Base-by-base conservation (phyloP, 345 rosid genomes). In the Sapria himalayana region DNA sequence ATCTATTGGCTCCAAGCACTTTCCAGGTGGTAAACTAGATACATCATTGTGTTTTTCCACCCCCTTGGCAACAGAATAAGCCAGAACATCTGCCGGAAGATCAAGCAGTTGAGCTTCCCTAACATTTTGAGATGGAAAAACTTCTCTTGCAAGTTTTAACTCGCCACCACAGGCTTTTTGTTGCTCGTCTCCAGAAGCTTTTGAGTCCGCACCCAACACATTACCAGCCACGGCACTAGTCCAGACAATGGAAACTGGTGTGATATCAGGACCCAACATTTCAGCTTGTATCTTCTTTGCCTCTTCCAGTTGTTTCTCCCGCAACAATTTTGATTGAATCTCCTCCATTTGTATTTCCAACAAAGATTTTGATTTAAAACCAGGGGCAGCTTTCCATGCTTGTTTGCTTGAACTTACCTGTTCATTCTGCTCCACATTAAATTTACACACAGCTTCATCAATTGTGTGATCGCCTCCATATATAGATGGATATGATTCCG, bases 351-450 rank as follows among this genome's bases (percentile, higher is more conserved):
- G 99, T 65, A 91, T 91, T 66, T 91, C 99, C 63, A 91, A 58
- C 51, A 91, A 57, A 20, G 99, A 84, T 70, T 74, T 91, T 10
- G 92, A 71, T 66, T 71, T 91, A 67, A 77, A 71, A 56, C 95
- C 93, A 35, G 92, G 93, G 55, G 99, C 93, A 71, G 86, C 81
- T 65, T 75, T 84, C 99, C 99, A 91, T 42, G 86, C 93, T 39
- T 79, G 56, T 40, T 66, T 71, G 21, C 53, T 66, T 2, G 69
- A 45, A 40, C 56, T 65, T 18, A 60, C 32, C 41, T 52, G 63
- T 39, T 58, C n/a, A 45, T 32, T 59, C 41, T 47, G 71, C 43
- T 27, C 38, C 19, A 25, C 12, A 9, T 19, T 14, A 4, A 43
- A 43, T 22, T 74, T 84, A 54, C 39, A 51, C 53, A 70, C 62